phyloP scores from a whole-genome alignment of 176 grass and related monocot genomes.

The Poa pratensis region DNA sequence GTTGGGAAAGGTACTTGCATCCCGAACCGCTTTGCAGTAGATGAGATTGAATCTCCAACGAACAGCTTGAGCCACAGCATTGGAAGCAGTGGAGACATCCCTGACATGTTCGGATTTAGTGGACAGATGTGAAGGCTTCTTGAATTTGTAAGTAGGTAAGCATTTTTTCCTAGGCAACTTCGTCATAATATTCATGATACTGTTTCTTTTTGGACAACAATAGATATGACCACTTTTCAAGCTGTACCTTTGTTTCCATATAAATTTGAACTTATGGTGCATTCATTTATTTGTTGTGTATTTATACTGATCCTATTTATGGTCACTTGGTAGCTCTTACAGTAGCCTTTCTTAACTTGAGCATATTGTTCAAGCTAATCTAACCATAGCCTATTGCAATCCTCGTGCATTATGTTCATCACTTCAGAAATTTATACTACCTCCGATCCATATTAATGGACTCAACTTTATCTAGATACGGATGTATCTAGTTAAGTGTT shows the following conservation, averaged over 20 bases:
- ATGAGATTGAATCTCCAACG: constrained; percentile 89
- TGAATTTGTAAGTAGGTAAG: constrained; percentile 71
- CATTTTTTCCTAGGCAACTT: constrained; percentile 17
- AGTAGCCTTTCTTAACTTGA: neutral
- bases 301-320: constrained; percentile 18
- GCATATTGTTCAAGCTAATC: constrained; percentile 7
- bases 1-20: constrained; percentile 96
- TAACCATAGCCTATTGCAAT: neutral
- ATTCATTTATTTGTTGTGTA: neutral
- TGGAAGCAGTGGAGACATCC: constrained; percentile 74
- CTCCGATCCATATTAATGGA: too few relatives aligned
- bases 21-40: constrained; percentile 81
- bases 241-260: neutral
- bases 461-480: too few relatives aligned
- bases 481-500: too few relatives aligned
- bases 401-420: neutral
- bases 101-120: constrained; percentile 72
- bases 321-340: neutral
- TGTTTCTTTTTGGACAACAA: constrained; percentile 18
- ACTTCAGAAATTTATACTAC: neutral
- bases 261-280: constrained; percentile 21
- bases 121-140: constrained; percentile 72
- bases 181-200: constrained; percentile 16
- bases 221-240: neutral
- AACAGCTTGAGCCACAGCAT: constrained; percentile 74